Base-by-base conservation (phyloP, 257 asterid species). In the Plantago major region DNA sequence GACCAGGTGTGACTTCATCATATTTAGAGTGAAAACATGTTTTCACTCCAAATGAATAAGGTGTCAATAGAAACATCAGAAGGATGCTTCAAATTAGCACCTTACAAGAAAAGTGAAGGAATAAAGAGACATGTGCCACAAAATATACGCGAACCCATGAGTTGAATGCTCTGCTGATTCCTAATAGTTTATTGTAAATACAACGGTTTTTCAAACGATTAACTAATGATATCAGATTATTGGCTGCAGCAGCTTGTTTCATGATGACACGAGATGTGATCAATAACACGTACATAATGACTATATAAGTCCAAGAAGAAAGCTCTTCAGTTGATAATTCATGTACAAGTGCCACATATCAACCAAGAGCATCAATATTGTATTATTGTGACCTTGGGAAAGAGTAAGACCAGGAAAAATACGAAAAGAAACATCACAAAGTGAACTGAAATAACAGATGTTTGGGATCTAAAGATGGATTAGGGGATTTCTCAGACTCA, bases 101-200 rank as follows among this genome's bases (percentile, higher is more conserved):
- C 40, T 33, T 33, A 22, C 26, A 22, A 22, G 26, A 22, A 22
- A 22, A 1, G 40, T 3, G 6, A 33, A 33, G 40, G 40, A 4
- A 33, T 33, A 33, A 4, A 7, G 40, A 3, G 3, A 15, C 40
- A 33, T 40, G 15, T 7, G 16, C 49, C 15, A 58, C 9, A 46
- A 59, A 58, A 59, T 42, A 11, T 18, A 45, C 53, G 43, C 19
- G 42, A 17, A 22, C 28, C 64, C 43, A 44, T 6, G 37, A 19
- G 51, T 42, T 59, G 42, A 59, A 43, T 42, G 46, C 18, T 43
- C 64, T 43, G 1, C 42, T 59, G 13, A 50, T 43, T 26, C 54
- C 19, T 15, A n/a, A 14, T 11, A 26, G 3, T 37, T 44, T 6
- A 58, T 18, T 6, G 40, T 33, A 33, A 33, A 33, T 4, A 4